phyloP scores from a whole-genome alignment of 768 basidiomycete species.

The Trametes cingulata region DNA sequence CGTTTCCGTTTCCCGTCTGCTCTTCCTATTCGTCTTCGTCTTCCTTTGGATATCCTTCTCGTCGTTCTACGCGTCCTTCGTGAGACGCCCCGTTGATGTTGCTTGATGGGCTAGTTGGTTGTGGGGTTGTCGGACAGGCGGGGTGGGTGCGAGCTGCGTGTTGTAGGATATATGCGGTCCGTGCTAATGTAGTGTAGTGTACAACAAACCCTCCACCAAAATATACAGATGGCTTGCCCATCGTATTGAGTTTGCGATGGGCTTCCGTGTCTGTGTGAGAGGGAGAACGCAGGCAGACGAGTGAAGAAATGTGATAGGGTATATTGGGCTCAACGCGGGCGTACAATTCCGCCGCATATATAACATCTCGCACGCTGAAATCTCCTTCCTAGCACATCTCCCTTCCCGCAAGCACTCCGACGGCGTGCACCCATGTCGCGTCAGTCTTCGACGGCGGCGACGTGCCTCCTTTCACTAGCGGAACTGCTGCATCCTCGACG shows the following conservation, averaged over 20 bases:
- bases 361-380: too few relatives aligned
- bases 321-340: too few relatives aligned
- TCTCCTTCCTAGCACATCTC: too few relatives aligned
- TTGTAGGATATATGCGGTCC: neutral
- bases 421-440: too few relatives aligned
- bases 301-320: too few relatives aligned
- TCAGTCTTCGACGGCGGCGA: too few relatives aligned
- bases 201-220: neutral
- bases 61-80: neutral
- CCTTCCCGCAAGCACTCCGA: too few relatives aligned
- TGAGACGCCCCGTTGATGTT: neutral
- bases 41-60: neutral
- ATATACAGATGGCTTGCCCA: neutral
- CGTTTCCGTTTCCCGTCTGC: neutral
- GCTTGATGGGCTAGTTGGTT: neutral
- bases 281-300: too few relatives aligned
- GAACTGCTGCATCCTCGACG: too few relatives aligned
- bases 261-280: too few relatives aligned
- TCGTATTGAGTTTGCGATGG: neutral
- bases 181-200: constrained; percentile 2
- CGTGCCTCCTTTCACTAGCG: too few relatives aligned
- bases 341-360: too few relatives aligned
- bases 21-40: neutral
- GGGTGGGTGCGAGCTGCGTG: neutral
- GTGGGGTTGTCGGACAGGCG: neutral